Evolutionary conservation across 1,284 basidiomycete species (phyloP), one percentile per base, ranked within the genome.

Genomic region (Cryptococcus wingfieldii): DNA sequence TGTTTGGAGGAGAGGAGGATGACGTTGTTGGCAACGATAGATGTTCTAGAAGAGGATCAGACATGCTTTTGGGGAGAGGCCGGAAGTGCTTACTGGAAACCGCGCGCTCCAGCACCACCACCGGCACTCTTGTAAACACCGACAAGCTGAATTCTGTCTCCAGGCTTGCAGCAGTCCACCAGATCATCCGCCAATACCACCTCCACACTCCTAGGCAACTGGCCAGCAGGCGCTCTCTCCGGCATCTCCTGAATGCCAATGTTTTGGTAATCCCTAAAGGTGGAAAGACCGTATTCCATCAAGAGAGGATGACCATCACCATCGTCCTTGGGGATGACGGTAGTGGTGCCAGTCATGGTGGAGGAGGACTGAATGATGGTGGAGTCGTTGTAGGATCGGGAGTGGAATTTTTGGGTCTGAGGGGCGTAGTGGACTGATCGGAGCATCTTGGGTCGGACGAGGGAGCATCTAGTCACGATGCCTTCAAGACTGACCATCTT

Each of bases 211-310:
- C 96, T 83, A 43, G 96, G 96, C 45, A 99, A 81, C 77, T 98
- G 95, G 28, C 96, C 96, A 19, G 96, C 88, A 18, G 96, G 96
- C 8, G 96, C 94, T 14, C 95, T 85, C 78, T 99, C 96, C 1
- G 96, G 96, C 95, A 98, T 98, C 74, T 99, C 96, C 77, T 99
- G 96, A 61, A 99, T 97, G 71, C 87, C 92, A 71, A 98, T 91
- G 63, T 91, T 86, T 78, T 99, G 96, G 78, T 98, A 90, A 78
- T 99, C 96, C 56, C 90, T 83, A 81, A 96, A 99, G 5, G 88
- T 85, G 69, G 89, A 92, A 61, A 88, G 81, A 12, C 96, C 96
- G 71, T 87, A 98, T 79, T 99, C 96, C 70, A 89, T 97, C 69
- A 93, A 84, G 47, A 99, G 80, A 6, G 85, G 80, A 70, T 87